Base-by-base conservation (phyloP, 352 stramenopile species). In the Hyaloperonospora brassicae region DNA sequence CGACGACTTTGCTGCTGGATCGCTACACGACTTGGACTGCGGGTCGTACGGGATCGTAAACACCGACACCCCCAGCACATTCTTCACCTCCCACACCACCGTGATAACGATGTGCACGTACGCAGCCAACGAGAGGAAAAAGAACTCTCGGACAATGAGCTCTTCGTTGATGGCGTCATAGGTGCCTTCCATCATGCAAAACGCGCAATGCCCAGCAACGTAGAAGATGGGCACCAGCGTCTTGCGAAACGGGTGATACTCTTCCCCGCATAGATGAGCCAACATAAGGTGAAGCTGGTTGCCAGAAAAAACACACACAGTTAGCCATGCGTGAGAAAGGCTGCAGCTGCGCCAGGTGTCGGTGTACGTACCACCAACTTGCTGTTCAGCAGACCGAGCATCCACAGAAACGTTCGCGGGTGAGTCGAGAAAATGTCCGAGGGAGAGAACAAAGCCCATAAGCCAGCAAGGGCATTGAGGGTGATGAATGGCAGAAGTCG, bases 191-290 rank as follows among this genome's bases (percentile, higher is more conserved):
- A 88, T 44, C 74, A 90, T 86, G 50, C 79, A 80, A 62, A 91
- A 93, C 36, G 72, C 69, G 59, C 75, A 87, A 58, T 94, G 84
- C 23, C 72, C 84, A 13, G 84, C 84, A 21, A 94, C 82, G 65
- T 90, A 94, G 55, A 94, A 90, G 51, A 94, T 86, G n/a, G 84
- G 84, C 50, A 92, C 84, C 13, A 94, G 80, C 51, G 84, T 94
- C 67, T 94, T 94, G 50, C 84, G 84, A 67, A 92, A 94, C 50
- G 84, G 84, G 50, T 92, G 84, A 55, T 92, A 94, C 61, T 94
- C 84, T 56, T 94, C 84, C 6, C 80, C 82, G 17, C 81, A 92
- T 59, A 94, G 57, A 48, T 94, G 84, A 47, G 84, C 84, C 23
- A 94, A 59, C 84, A 94, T 94, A 53, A 94, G 70, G 56, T 94